These are phyloP conservation scores for Paraurostyla sp. DNA, from an alignment of 73 alveolate genomes.

Conservation along the genomic window DNA sequence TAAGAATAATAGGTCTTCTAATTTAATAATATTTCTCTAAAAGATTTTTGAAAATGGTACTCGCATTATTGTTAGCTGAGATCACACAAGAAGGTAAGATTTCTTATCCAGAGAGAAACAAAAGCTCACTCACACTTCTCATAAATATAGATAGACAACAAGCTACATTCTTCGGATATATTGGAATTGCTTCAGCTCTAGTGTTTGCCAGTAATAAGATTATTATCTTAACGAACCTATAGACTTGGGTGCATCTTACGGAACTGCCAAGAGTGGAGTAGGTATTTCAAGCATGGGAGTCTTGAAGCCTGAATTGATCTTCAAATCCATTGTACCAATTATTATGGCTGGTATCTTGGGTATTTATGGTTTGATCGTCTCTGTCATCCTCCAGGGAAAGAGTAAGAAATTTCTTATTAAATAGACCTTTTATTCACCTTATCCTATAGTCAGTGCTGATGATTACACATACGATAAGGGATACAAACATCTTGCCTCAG, in stretches of 20 bases:
- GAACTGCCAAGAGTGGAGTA: conserved; percentile 98
- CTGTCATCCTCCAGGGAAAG: conserved; percentile 94
- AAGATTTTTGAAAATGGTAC: conserved; percentile 60
- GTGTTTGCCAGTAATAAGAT: conserved; percentile 76
- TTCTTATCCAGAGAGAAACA: not conserved
- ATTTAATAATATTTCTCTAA: conserved; percentile 56
- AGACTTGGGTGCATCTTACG: conserved; percentile 96
- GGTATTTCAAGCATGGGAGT: conserved; percentile 99
- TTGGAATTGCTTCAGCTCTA: conserved; percentile 95
- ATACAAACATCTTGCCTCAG: conserved; percentile 97
- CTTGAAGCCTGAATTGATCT: conserved; percentile 98
- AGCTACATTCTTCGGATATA: conserved; percentile 92
- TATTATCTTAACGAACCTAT: not conserved
- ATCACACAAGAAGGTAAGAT: not conserved
- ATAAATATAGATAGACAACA: not conserved
- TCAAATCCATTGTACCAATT: conserved; percentile 98
- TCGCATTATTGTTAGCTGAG: conserved; percentile 40
- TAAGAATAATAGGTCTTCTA: conserved; percentile 26
- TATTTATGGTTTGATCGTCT: conserved; percentile 98
- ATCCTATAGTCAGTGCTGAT: conserved; percentile 48
- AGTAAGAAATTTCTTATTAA: conserved; percentile 60
- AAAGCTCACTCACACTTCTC: not conserved
- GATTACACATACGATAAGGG: conserved; percentile 91
- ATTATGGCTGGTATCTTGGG: conserved; percentile 99
- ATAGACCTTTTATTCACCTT: not conserved